phyloP scores from a whole-genome alignment of 768 basidiomycete species.

The Pleurotus cornucopiae region DNA sequence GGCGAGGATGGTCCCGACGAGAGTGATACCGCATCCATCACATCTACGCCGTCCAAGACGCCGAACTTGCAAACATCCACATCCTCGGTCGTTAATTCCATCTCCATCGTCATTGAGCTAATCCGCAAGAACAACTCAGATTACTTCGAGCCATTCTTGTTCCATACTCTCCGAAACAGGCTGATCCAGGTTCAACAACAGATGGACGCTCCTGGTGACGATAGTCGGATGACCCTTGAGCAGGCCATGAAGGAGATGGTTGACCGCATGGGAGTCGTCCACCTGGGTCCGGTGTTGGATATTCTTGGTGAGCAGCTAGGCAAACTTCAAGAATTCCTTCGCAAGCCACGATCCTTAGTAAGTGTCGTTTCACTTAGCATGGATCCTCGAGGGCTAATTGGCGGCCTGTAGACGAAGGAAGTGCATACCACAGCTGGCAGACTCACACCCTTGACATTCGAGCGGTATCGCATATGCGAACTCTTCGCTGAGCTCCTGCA shows the following conservation, averaged over 20 bases:
- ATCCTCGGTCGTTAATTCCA: slow-evolving; percentile 83
- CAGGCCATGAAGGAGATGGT: slow-evolving; percentile 77
- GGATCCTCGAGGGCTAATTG: slow-evolving; percentile 9
- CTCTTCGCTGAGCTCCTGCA: slow-evolving; percentile 95
- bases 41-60: slow-evolving; percentile 12
- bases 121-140: slow-evolving; percentile 98
- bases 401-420: slow-evolving; percentile 50
- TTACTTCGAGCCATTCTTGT: slow-evolving; percentile 96
- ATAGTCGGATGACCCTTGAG: slow-evolving; percentile 65
- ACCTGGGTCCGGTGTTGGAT: slow-evolving; percentile 78
- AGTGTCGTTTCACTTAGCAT: slow-evolving; percentile 20
- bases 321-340: slow-evolving; percentile 66
- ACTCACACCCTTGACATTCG: slow-evolving; percentile 82
- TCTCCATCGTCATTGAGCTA: slow-evolving; percentile 87
- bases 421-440: slow-evolving; percentile 71
- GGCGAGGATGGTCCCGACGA: neutral
- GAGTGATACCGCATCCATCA: neutral
- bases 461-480: slow-evolving; percentile 94
- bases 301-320: slow-evolving; percentile 66
- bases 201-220: slow-evolving; percentile 42
- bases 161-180: slow-evolving; percentile 88
- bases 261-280: slow-evolving; percentile 84
- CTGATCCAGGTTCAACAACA: slow-evolving; percentile 86
- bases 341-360: slow-evolving; percentile 74
- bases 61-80: slow-evolving; percentile 49